Percentiles rank a stretch among this genome's conserved stretches.
Evolutionary conservation across 352 stramenopile genomes (phyloP).

Genomic region (Pythium sukuiense): DNA sequence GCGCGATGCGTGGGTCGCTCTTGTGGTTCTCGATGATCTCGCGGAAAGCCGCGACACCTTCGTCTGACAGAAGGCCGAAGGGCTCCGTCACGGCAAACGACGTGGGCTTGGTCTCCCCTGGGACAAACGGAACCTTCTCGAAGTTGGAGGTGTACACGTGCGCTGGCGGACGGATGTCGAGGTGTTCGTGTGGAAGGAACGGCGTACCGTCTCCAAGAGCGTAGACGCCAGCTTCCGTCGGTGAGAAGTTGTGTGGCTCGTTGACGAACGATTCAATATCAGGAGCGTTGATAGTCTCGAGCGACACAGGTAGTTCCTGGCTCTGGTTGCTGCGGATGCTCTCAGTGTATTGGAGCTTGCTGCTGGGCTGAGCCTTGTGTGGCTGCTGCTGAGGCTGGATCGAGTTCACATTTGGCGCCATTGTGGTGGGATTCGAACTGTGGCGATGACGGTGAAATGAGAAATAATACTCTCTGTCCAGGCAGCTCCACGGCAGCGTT

Average conservation of each 20-base stretch:
- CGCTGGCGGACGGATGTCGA: slow-evolving; percentile 18
- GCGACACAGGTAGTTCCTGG: slow-evolving; percentile 8
- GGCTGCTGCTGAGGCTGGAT: slow-evolving; percentile 1
- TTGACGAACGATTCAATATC: slow-evolving; percentile 23
- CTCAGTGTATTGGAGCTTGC: not conserved
- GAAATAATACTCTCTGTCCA: not conserved
- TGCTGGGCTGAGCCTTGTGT: not conserved
- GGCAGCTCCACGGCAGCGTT: not conserved
- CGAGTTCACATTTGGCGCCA: slow-evolving; percentile 1
- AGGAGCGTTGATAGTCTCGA: slow-evolving; percentile 8
- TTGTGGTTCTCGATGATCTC: slow-evolving; percentile 22
- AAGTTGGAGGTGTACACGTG: slow-evolving; percentile 27
- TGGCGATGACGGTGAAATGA: not conserved
- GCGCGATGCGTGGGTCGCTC: slow-evolving; percentile 21
- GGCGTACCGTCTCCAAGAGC: slow-evolving; percentile 7
- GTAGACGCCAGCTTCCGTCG: slow-evolving; percentile 22
- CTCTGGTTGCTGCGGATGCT: not conserved
- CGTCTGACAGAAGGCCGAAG: slow-evolving; percentile 26
- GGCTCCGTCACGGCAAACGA: slow-evolving; percentile 27
- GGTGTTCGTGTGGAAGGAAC: slow-evolving; percentile 17
- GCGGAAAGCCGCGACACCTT: slow-evolving; percentile 21
- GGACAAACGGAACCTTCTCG: slow-evolving; percentile 22
- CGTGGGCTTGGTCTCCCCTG: slow-evolving; percentile 15
- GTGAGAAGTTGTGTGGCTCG: slow-evolving; percentile 18
- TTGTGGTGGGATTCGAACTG: not conserved